phyloP scores from a whole-genome alignment of 768 basidiomycete genomes.

The Agrocybe praecox region DNA sequence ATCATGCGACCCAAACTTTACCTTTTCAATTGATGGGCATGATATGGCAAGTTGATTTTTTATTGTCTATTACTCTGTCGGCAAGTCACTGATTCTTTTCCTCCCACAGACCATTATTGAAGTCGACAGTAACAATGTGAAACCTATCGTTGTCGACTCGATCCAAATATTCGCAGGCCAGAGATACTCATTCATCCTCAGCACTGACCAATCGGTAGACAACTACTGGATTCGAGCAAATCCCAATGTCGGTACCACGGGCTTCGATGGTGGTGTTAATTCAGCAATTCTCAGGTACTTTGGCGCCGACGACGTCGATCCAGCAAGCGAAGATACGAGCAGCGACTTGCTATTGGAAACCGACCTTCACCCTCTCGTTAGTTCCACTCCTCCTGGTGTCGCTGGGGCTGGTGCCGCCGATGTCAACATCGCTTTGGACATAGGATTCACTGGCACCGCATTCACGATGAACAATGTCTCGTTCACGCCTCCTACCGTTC shows the following conservation, averaged over 20 bases:
- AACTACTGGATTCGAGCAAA: conserved; percentile 57
- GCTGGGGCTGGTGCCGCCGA: conserved; percentile 43
- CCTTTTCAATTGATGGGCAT: conserved; percentile 45
- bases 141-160: conserved; percentile 44
- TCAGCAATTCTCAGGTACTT: conserved; percentile 52
- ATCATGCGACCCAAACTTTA: conserved; percentile 41
- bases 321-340: conserved; percentile 31
- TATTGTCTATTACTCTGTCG: too few relatives aligned
- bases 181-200: conserved; percentile 37
- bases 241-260: conserved; percentile 20
- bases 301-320: conserved; percentile 35
- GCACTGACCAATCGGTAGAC: conserved; percentile 41
- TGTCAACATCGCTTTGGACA: conserved; percentile 36
- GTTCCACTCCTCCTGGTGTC: conserved; percentile 30
- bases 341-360: conserved; percentile 37
- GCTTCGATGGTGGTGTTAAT: conserved; percentile 32
- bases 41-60: conserved; percentile 23
- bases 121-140: conserved; percentile 44
- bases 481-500: conserved; percentile 39
- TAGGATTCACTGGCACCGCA: conserved; percentile 15
- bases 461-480: conserved; percentile 32
- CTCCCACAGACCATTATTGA: conserved; percentile 47
- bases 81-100: too few relatives aligned
- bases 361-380: conserved; percentile 38
- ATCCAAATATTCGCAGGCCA: conserved; percentile 41